Conservation (phyloP, 495 filamentous ascomycete species). For the Tuber calosporum region DNA sequence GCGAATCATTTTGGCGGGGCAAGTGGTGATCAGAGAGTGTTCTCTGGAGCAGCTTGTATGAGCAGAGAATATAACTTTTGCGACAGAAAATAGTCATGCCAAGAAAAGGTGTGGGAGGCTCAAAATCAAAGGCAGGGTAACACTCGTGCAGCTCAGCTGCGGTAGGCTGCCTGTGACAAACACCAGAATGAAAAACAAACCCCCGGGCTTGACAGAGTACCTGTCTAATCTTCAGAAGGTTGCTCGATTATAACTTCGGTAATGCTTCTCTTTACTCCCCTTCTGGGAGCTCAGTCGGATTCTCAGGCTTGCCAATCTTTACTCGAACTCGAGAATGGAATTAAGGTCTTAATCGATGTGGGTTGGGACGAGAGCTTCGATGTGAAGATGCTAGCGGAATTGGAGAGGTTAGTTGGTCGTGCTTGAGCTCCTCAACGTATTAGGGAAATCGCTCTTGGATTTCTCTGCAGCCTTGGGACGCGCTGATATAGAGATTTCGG, state of each 20-base stretch:
- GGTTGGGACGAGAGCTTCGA: conserved; percentile 94
- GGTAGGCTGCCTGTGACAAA: background rate
- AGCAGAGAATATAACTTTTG: background rate
- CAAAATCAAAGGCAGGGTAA: background rate
- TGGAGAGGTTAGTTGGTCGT: conserved; percentile 66
- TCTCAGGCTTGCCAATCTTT: conserved; percentile 88
- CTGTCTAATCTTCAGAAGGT: background rate
- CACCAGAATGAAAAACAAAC: background rate
- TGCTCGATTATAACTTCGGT: conserved; percentile 14
- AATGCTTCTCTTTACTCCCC: conserved; percentile 94
- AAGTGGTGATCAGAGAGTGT: conserved; percentile 7
- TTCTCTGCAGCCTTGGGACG: conserved; percentile 3
- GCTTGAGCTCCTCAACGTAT: conserved; percentile 3
- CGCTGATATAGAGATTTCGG: conserved; percentile 5
- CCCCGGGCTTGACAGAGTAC: background rate
- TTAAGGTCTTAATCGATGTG: conserved; percentile 89
- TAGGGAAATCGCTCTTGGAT: background rate
- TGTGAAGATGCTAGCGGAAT: conserved; percentile 64
- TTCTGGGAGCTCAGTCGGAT: conserved; percentile 81
- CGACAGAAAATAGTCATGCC: background rate
- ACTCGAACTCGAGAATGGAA: conserved; percentile 89
- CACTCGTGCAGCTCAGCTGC: background rate
- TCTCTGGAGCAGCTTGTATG: background rate
- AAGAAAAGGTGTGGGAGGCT: background rate
- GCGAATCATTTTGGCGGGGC: conserved; percentile 31